Evolutionary conservation across 306 rosid genomes (phyloP), one percentile per base, ranked within the genome.

Genomic region (Gastrolobium villosum): DNA sequence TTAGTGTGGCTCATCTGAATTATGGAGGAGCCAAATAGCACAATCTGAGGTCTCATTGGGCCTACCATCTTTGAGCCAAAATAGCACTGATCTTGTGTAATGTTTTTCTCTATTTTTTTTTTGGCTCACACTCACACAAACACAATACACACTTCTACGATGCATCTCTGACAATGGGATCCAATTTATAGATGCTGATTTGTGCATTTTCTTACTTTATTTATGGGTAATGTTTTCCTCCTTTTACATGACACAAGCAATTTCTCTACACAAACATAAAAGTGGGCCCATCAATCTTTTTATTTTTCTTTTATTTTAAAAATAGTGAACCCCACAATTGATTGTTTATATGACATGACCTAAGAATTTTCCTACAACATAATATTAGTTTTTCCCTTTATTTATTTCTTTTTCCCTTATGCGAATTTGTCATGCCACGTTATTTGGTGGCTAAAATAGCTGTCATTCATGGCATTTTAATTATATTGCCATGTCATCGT

Each of bases 1-100:
- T 84, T 7, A 37, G 83, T 56, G 67, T 59, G 92, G 74, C 96
- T 87, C 30, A 75, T 49, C 50, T 94, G 82, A 31, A 92, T 86
- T 0, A 94, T 87, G 78, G 98, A 90, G 3, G 98, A 94, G 5
- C 98, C 98, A 75, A 94, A 94, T 36, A 94, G 77, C 86, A 94
- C 98, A 81, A 94, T 81, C 69, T 88, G 96, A 75, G 96, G 98
- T 73, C 98, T 92, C 63, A 54, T 48, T 6, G 89, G 93, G 28
- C 97, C 96, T 0, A 86, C 93, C 97, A 94, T 94, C 28, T 72
- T 9, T 52, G 26, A 84, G 31, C 67, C 0, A 20, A 20, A 20
- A 20, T 20, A 20, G 26, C 26, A 20, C 26, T 20, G 1, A n/a
- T n/a, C n/a, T 20, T 0, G 49, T 13, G 5, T 62, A 2, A 62